These are phyloP conservation scores for Nakazawaea pomicola DNA, from an alignment of 805 yeast genomes.

Conservation along the genomic window DNA sequence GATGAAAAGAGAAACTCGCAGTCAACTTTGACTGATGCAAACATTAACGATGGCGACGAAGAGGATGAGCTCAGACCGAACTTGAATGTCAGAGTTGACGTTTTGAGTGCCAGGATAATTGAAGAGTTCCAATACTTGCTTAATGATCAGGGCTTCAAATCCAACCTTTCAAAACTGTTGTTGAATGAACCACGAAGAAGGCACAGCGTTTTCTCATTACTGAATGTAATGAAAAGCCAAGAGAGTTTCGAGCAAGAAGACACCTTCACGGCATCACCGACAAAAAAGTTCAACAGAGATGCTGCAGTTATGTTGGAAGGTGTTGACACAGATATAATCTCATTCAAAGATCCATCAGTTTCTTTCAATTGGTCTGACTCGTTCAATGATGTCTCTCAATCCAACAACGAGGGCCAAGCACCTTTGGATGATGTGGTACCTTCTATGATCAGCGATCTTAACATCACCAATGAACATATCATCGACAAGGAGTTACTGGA, in stretches of 20 bases:
- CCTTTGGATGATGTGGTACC: conserved; percentile 14
- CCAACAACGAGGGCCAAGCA: conserved; percentile 5
- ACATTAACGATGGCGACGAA: too few relatives aligned
- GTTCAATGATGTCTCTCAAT: conserved; percentile 17
- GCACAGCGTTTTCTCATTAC: conserved; percentile 19
- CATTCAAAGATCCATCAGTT: conserved; percentile 29
- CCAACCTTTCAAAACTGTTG: conserved; percentile 21
- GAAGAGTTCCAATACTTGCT: conserved; percentile 53
- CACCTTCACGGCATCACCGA: conserved; percentile 20
- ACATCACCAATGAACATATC: conserved; percentile 1
- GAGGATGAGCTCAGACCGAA: conserved; percentile 15
- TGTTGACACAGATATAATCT: conserved; percentile 8
- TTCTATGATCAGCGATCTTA: conserved; percentile 13
- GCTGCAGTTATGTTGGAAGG: not conserved
- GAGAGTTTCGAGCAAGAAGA: conserved; percentile 7
- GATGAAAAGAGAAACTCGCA: conserved; percentile 14
- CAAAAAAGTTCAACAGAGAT: conserved; percentile 11
- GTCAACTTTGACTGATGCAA: conserved; percentile 5
- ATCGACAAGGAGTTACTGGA: not conserved
- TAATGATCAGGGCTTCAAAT: conserved; percentile 14
- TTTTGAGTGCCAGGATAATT: conserved; percentile 64
- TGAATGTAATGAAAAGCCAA: conserved; percentile 17
- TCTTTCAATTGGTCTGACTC: conserved; percentile 33
- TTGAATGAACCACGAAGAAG: conserved; percentile 15
- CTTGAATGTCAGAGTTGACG: conserved; percentile 40